Evolutionary conservation across 352 stramenopile genomes (phyloP), one percentile per base, ranked within the genome.

Genomic region (Globisporangium mamillatum): DNA sequence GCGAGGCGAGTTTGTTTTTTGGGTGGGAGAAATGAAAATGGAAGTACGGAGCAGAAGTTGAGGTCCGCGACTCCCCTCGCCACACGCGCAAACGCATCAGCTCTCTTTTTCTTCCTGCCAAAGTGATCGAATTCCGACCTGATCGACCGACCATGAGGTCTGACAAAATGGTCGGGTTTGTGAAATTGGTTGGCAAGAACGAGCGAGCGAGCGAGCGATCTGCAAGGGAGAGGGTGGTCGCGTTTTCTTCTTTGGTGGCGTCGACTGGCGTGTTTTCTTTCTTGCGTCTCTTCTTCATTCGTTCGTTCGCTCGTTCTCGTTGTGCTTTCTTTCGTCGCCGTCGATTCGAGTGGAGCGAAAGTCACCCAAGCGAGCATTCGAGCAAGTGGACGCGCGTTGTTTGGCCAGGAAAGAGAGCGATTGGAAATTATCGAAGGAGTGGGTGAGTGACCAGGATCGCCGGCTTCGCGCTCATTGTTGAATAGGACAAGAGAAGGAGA

Each of bases 1-100:
- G 44, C n/a, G 20, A 62, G 56, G 56, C 32, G 32, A 48, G 32
- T 62, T 62, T 62, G 56, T 62, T 61, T 62, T 60, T 60, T 50
- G 20, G 56, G 56, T 62, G 36, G 56, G 56, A 52, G 44, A 62
- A 62, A 41, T 62, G 56, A 41, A 62, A 61, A 62, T 50, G 25
- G n/a, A 50, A 62, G 56, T 62, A 27, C 32, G 56, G 32, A 62
- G 56, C 56, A 62, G 56, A 62, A 25, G 56, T 32, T 48, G 56
- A 62, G 56, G 10, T 4, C 32, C 9, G 56, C 56, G 56, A 32
- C 56, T 62, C 56, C n/a, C n/a, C 32, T 50, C 32, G 20, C 25
- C 29, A 41, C 20, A 20, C 29, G 16, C n/a, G 16, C 55, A 25
- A 22, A 60, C 55, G 55, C 32, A 27, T 20, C 50, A 18, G n/a